Base-by-base conservation (phyloP, 2,329 filamentous ascomycete genomes). In the Exserohilum turcica region DNA sequence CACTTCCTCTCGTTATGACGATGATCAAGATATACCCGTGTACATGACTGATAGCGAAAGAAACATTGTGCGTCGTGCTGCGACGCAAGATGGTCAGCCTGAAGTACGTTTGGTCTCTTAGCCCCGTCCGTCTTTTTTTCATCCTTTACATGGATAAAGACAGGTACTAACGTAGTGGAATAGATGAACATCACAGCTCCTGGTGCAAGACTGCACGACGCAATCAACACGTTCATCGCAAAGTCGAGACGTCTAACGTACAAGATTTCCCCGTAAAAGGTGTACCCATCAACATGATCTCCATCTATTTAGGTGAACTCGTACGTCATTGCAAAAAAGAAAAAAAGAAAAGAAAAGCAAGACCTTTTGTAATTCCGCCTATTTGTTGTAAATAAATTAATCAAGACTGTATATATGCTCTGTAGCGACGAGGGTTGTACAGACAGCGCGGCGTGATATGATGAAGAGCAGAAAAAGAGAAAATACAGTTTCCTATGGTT, bases 21-120 rank as follows among this genome's bases (percentile, higher is more conserved):
- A 24, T 24, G 21, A 24, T 24, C 4, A 5, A 24, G 21, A 24
- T 24, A 7, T 24, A 24, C 21, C 21, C 38, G 10, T 31, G 48
- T 47, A 43, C 36, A 24, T 59, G 19, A 59, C 54, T 2, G 57
- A 54, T 9, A 54, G 47, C 15, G 57, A 59, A 21, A 57, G 54
- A 15, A 55, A 55, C 9, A 57, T 57, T 16, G 51, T 57, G 10
- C 42, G 32, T 19, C 57, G 57, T 32, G 57, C 54, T 13, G 47
- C 51, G 27, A 43, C 54, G 18, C 47, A 48, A 16, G 48, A 49
- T 12, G 48, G 48, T 18, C 50, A 52, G 18, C 40, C 39, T 37
- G 46, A 55, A n/a, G 56, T 59, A 48, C 45, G 49, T 48, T 12
- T 40, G 29, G 3, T n/a, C 12, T 7, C n/a, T 24, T 24, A n/a